A percentile compares a stretch with the other conserved stretches of the same genome.
Conservation (phyloP, 345 rosid genomes). For the Anastatica hierochuntica region DNA sequence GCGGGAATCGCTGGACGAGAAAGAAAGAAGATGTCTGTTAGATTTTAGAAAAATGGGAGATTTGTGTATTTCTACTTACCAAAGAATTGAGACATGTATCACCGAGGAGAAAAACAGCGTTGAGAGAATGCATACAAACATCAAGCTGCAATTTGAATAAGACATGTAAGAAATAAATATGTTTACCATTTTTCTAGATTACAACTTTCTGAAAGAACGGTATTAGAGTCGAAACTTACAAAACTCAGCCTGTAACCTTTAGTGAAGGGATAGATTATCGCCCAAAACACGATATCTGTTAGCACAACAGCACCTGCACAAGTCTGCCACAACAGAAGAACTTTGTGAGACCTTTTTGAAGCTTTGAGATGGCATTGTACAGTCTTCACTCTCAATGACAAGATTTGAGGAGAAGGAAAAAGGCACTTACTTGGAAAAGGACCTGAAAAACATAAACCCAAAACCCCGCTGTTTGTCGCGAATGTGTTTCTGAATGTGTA, state of each 20-base stretch:
- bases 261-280: slow-evolving; percentile 58
- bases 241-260: slow-evolving; percentile 37
- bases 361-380: no score
- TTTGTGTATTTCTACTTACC: slow-evolving; percentile 36
- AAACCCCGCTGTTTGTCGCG: slow-evolving; percentile 31
- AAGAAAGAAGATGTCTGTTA: not conserved
- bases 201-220: no score
- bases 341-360: not conserved
- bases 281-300: slow-evolving; percentile 86
- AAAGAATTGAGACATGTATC: slow-evolving; percentile 59
- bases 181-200: no score
- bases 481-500: slow-evolving; percentile 21
- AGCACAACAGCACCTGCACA: slow-evolving; percentile 84
- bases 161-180: no score
- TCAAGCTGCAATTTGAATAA: slow-evolving; percentile 65
- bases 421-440: slow-evolving; percentile 50
- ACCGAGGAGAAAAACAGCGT: slow-evolving; percentile 70
- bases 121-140: slow-evolving; percentile 80
- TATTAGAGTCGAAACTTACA: slow-evolving; percentile 47
- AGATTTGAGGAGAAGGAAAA: not conserved
- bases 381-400: slow-evolving; percentile 7
- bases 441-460: slow-evolving; percentile 62
- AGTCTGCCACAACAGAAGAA: slow-evolving; percentile 31
- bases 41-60: not conserved
- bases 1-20: slow-evolving; percentile 61